These are phyloP conservation scores for Isatis lusitanica DNA, from an alignment of 441 rosid genomes.

Conservation along the genomic window DNA sequence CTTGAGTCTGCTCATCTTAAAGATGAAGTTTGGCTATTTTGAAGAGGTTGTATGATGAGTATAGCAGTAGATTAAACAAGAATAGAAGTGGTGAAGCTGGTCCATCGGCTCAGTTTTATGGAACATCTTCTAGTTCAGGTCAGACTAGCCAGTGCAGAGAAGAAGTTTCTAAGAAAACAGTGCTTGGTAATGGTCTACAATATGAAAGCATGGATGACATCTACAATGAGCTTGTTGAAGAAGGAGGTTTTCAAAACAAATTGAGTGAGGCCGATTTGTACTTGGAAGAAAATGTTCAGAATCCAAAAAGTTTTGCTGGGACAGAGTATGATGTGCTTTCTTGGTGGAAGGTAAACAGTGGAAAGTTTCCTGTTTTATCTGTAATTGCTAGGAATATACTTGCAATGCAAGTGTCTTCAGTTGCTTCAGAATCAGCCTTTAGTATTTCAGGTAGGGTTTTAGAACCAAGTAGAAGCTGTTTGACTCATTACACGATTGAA, in stretches of 20 bases:
- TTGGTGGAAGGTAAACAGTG: neutral
- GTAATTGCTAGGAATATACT: neutral
- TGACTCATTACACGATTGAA: neutral
- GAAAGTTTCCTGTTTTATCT: neutral
- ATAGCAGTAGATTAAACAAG: no score
- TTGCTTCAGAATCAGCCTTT: neutral
- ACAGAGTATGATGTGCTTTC: neutral
- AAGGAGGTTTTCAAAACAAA: neutral
- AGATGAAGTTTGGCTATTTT: no score
- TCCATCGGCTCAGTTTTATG: no score
- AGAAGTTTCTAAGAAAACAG: neutral
- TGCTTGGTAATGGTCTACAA: no score
- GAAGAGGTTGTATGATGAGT: no score
- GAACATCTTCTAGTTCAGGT: no score
- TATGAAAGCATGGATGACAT: neutral
- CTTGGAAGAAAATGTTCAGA: neutral
- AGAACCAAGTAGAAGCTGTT: neutral
- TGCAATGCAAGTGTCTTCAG: neutral
- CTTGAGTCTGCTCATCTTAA: no score
- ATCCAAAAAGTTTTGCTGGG: neutral
- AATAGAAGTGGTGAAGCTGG: no score
- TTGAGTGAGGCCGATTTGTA: neutral
- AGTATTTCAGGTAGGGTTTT: neutral
- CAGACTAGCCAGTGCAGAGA: neutral
- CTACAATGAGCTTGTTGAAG: neutral